Base-by-base conservation (phyloP, 352 stramenopile species). In the Phytopythium mirpurense region DNA sequence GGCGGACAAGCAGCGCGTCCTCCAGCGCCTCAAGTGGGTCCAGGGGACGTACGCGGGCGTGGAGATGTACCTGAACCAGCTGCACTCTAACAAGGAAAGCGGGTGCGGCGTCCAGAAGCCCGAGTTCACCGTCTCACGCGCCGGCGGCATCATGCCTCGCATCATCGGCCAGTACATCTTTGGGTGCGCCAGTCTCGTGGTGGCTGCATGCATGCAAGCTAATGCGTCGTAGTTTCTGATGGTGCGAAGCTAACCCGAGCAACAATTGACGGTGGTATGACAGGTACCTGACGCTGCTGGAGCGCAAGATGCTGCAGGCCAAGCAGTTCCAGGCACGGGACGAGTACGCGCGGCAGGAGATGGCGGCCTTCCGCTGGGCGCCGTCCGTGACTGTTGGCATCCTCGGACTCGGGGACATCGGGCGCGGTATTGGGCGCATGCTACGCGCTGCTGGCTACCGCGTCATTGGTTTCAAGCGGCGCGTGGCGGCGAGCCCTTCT, bases 401-500 rank as follows among this genome's bases (percentile, higher is more conserved):
- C 35, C 65, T 83, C 21, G 72, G 72, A 5, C 57, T 83, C 5
- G 72, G 72, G 15, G 72, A 83, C 45, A 80, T 83, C 38, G 72
- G 72, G 14, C 67, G 76, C 47, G 72, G 67, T 46, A 78, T 76
- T 10, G 72, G 69, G n/a, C 68, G 68, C 12, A 58, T 78, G 55
- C 57, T 78, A 48, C 73, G 63, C 21, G 59, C 34, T 16, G 70
- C 61, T 6, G 75, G 72, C 35, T 86, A 82, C 57, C 65, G 70
- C 0, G 72, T 86, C 16, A 19, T 83, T 26, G 75, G 75, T 11
- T 83, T 83, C 54, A 86, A 86, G 60, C 65, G 72, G 18, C 63
- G 62, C 32, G 62, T 78, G 49, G 64, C 55, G n/a, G 42, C 44
- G 1, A 29, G 16, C 32, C 9, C 45, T 0, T 16, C 12, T 4